Conservation (phyloP, 2,329 filamentous ascomycete genomes). For the Pseudogymnoascus sp. region DNA sequence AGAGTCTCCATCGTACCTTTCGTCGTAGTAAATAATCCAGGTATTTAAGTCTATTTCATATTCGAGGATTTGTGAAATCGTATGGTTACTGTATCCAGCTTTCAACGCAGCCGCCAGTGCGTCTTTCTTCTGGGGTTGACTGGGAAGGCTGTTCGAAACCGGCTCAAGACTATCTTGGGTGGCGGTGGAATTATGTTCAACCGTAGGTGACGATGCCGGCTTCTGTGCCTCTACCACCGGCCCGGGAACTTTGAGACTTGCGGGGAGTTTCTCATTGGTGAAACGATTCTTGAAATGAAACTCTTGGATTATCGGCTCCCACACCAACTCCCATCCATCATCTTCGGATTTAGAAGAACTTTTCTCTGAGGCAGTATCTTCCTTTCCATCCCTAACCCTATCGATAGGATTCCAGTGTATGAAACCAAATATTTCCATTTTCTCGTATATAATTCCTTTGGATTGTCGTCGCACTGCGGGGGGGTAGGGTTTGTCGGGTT, state of each 20-base stretch:
- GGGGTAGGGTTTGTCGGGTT: neutral
- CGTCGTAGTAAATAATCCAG: constrained; percentile 5
- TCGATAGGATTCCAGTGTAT: neutral
- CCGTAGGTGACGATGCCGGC: neutral
- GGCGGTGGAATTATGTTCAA: neutral
- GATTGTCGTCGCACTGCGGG: neutral
- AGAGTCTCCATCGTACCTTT: neutral
- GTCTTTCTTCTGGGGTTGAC: constrained; percentile 5
- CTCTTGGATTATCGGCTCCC: neutral
- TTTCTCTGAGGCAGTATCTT: neutral
- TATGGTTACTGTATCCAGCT: constrained; percentile 12
- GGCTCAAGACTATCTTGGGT: neutral
- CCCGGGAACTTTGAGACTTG: neutral
- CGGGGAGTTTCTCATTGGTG: neutral
- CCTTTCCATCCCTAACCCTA: neutral
- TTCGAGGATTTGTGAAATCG: constrained; percentile 14
- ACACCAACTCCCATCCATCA: neutral
- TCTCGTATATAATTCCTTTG: neutral
- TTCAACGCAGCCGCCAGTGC: constrained; percentile 13
- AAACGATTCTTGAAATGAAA: neutral
- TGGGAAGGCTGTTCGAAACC: neutral
- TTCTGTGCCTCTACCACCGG: neutral
- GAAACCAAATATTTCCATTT: neutral
- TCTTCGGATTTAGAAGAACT: neutral
- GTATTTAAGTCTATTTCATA: constrained; percentile 13